Percentiles rank a stretch among this genome's conserved stretches.
Evolutionary conservation across 2,329 filamentous ascomycete species (phyloP).

Genomic region (Diplodia sapinea): DNA sequence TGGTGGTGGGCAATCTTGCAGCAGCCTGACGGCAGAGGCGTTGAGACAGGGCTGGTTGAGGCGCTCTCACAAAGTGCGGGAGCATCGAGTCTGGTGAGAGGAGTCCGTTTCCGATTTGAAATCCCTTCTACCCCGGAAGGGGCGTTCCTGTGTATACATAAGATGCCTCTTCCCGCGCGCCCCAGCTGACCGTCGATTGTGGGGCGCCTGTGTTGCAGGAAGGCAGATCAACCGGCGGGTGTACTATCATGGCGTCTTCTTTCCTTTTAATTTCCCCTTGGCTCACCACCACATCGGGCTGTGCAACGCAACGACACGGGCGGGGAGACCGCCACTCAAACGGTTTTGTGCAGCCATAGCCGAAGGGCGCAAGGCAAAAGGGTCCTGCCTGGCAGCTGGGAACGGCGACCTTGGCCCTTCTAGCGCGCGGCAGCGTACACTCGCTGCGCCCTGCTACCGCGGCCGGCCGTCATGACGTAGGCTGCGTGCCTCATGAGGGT

Average conservation of each 20-base stretch:
- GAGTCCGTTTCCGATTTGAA: conserved; percentile 13
- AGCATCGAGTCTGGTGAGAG: background rate
- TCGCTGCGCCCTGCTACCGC: conserved; percentile 8
- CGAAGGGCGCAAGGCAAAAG: background rate
- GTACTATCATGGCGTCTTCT: conserved; percentile 1
- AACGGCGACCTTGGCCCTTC: background rate
- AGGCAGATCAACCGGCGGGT: background rate
- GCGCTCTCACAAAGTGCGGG: background rate
- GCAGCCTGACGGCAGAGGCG: conserved; percentile 1
- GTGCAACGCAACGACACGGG: background rate
- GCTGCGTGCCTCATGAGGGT: conserved; percentile 13
- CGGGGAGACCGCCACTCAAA: conserved; percentile 16
- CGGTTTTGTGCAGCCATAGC: conserved; percentile 20
- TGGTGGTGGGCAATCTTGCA: background rate
- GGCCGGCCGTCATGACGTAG: conserved; percentile 21
- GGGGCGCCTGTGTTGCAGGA: background rate
- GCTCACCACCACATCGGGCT: background rate
- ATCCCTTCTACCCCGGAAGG: background rate
- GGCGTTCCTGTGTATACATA: conserved; percentile 2
- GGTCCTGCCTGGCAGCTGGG: background rate
- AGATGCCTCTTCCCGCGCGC: background rate
- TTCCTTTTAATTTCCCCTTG: background rate
- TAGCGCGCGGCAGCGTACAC: conserved; percentile 22
- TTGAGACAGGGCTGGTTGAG: conserved; percentile 3
- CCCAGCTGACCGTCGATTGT: background rate